These are phyloP conservation scores for Cystofilobasidium ferigula DNA, from an alignment of 768 basidiomycete genomes.

Conservation along the genomic window DNA sequence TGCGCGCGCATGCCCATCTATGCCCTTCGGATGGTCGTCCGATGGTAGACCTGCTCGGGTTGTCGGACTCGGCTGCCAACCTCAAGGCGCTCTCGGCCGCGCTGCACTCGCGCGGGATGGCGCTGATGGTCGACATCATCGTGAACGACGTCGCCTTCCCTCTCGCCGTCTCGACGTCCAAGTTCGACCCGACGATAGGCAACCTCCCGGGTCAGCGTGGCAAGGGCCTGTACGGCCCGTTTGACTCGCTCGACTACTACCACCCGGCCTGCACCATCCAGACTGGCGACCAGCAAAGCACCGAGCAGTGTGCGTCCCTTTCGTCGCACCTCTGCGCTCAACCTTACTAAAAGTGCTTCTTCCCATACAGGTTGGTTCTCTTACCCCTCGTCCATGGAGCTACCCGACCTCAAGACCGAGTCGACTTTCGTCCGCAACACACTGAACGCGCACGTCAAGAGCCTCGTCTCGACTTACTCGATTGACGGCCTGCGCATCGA, in stretches of 20 bases:
- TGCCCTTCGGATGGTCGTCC: no score
- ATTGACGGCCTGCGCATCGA: slow-evolving; percentile 23
- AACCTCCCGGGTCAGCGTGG: background rate
- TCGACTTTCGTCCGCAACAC: background rate
- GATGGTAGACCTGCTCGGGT: background rate
- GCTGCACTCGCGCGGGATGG: slow-evolving; percentile 19
- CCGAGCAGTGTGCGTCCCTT: slow-evolving; percentile 21
- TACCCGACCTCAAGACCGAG: slow-evolving; percentile 20
- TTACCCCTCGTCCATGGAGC: background rate
- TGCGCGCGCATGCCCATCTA: no score
- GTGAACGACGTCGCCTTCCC: slow-evolving; percentile 22
- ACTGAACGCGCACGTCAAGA: slow-evolving; percentile 1
- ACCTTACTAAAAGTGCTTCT: background rate
- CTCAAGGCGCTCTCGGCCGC: slow-evolving; percentile 13
- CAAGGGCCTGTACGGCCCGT: slow-evolving; percentile 13
- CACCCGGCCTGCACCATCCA: slow-evolving; percentile 15
- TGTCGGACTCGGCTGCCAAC: background rate
- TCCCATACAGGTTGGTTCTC: slow-evolving; percentile 12
- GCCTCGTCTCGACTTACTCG: slow-evolving; percentile 14
- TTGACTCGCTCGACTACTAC: slow-evolving; percentile 8
- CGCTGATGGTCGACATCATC: slow-evolving; percentile 23
- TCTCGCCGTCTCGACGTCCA: background rate
- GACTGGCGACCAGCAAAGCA: background rate
- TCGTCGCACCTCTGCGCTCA: background rate
- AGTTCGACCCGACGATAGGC: slow-evolving; percentile 18